Evolutionary conservation across 1,139 yeast species (phyloP).

Genomic region (Hemisphaericaspora subhashii): DNA sequence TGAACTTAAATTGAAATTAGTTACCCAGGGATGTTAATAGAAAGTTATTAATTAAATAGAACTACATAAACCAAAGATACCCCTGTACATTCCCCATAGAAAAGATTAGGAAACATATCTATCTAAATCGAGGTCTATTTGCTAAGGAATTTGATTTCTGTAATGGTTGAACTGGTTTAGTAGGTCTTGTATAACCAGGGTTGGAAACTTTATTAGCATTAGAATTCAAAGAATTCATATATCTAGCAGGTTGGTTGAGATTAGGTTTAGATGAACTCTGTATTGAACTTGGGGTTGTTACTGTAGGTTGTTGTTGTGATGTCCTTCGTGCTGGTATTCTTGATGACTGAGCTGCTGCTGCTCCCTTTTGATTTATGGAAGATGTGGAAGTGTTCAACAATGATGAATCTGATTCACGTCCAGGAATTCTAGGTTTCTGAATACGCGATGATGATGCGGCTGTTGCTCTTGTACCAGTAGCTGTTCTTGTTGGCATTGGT

Average conservation of each 20-base stretch:
- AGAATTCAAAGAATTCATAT: conserved; percentile 34
- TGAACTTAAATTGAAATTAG: conserved; percentile 31
- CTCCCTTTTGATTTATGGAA: conserved; percentile 14
- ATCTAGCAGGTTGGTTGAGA: conserved; percentile 46
- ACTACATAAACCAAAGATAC: too few species aligned
- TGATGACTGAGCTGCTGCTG: not conserved
- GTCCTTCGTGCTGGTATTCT: not conserved
- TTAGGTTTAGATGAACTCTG: too few species aligned
- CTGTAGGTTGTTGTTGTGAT: conserved; percentile 7
- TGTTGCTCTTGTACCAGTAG: not conserved
- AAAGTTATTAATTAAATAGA: not conserved
- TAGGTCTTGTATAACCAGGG: too few species aligned
- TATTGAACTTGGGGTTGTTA: too few species aligned
- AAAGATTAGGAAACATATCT: conserved; percentile 1
- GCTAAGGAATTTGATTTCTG: conserved; percentile 7
- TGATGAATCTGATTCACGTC: not conserved
- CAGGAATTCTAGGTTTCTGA: not conserved
- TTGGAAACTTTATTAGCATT: conserved; percentile 21
- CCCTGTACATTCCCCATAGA: too few species aligned
- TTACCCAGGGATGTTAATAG: conserved; percentile 8
- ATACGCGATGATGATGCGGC: not conserved
- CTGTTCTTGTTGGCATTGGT: not conserved
- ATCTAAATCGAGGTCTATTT: conserved; percentile 27
- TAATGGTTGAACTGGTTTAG: conserved; percentile 1
- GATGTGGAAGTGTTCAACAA: conserved; percentile 11